phyloP scores from a whole-genome alignment of 2,329 filamentous ascomycete species.

The Pleurostoma richardsiae region DNA sequence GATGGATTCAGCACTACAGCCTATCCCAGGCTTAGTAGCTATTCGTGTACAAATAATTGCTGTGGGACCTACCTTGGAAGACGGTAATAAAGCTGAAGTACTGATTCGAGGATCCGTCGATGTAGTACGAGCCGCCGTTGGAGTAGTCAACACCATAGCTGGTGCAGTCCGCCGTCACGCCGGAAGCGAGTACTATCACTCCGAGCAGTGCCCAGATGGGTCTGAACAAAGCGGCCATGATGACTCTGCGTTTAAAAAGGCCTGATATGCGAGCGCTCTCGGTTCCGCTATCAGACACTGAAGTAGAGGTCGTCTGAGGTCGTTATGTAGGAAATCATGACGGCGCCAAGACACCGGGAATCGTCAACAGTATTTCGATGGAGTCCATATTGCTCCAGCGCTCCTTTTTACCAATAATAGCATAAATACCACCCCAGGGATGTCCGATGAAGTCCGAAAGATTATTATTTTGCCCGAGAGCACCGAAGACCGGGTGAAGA shows the following conservation, averaged over 20 bases:
- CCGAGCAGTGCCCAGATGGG: constrained; percentile 13
- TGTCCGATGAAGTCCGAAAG: neutral
- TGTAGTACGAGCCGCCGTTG: constrained; percentile 31
- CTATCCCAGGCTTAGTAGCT: constrained; percentile 11
- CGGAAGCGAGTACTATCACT: constrained; percentile 11
- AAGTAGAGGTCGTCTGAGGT: neutral
- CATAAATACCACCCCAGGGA: constrained; percentile 1
- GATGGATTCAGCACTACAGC: constrained; percentile 25
- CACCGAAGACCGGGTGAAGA: constrained; percentile 7
- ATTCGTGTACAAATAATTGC: constrained; percentile 1
- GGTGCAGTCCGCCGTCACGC: constrained; percentile 19
- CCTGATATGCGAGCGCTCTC: neutral
- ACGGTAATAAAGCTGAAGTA: constrained; percentile 31
- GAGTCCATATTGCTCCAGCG: constrained; percentile 6
- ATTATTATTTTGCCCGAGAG: neutral
- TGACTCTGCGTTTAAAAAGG: constrained; percentile 1
- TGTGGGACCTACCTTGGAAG: constrained; percentile 23
- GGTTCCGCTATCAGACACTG: neutral
- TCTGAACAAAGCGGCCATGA: constrained; percentile 13
- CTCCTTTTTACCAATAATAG: constrained; percentile 8
- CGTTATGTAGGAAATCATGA: constrained; percentile 5
- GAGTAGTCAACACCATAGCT: constrained; percentile 31
- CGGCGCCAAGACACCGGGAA: constrained; percentile 4
- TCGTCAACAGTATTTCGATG: constrained; percentile 5
- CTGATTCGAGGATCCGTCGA: constrained; percentile 27